phyloP scores from a whole-genome alignment of 1,284 basidiomycete genomes.

The Cryptococcus sp. region DNA sequence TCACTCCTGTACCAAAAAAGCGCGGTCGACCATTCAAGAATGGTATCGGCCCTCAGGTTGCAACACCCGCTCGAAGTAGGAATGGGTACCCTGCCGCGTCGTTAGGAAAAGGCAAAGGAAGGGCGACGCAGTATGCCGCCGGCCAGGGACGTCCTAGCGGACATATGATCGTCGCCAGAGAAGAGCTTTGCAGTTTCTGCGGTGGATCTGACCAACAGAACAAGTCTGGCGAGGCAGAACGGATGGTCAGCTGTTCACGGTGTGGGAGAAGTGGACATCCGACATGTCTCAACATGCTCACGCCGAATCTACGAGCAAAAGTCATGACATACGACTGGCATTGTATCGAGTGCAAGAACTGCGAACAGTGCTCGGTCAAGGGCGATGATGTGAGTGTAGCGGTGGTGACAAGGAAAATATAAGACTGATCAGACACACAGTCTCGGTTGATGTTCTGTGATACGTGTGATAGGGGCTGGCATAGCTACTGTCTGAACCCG shows the following conservation, averaged over 20 bases:
- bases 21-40: constrained; percentile 6
- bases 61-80: too few relatives aligned
- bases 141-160: background rate
- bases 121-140: constrained; percentile 9
- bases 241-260: constrained; percentile 41
- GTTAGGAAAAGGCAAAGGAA: constrained; percentile 22
- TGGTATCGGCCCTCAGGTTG: too few relatives aligned
- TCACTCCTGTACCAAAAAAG: constrained; percentile 11
- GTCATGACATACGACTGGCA: constrained; percentile 76
- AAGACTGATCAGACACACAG: constrained; percentile 54
- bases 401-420: background rate
- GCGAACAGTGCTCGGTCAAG: constrained; percentile 82
- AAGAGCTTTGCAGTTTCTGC: constrained; percentile 39
- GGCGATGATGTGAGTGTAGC: constrained; percentile 77
- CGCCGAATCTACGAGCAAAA: constrained; percentile 56
- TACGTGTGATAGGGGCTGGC: constrained; percentile 93
- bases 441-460: constrained; percentile 88
- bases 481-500: constrained; percentile 81
- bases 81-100: background rate
- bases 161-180: constrained; percentile 7
- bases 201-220: constrained; percentile 29
- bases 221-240: constrained; percentile 26
- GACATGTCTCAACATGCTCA: constrained; percentile 66
- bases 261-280: constrained; percentile 61
- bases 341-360: constrained; percentile 91